A percentile compares a stretch with the other conserved stretches of the same genome.
Evolutionary conservation across 2,329 filamentous ascomycete species (phyloP).

Genomic region (Sarocladiaceae sp.): DNA sequence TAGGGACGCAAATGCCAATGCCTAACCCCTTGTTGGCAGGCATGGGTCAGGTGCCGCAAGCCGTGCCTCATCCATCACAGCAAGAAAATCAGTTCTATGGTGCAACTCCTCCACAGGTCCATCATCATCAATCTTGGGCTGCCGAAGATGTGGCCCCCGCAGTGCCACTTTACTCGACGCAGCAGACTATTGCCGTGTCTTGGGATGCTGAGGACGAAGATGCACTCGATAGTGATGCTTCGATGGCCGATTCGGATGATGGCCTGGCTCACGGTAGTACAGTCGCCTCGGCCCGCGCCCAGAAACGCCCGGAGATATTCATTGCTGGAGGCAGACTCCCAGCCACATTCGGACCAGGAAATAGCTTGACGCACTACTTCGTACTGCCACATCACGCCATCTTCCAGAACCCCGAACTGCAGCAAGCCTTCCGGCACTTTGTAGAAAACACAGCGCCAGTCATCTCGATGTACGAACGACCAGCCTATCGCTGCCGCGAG

Average conservation of each 20-base stretch:
- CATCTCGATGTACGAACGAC: slow-evolving; percentile 81
- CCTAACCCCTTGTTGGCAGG: slow-evolving; percentile 4
- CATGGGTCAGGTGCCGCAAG: no score
- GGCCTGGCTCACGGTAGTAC: slow-evolving; percentile 26
- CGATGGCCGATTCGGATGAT: slow-evolving; percentile 56
- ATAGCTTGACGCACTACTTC: slow-evolving; percentile 18
- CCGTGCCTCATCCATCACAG: no score
- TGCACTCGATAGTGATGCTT: slow-evolving; percentile 49
- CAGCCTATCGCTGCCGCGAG: slow-evolving; percentile 61
- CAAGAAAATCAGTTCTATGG: no score
- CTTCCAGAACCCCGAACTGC: not conserved
- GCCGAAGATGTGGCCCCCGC: not conserved
- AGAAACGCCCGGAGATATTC: not conserved
- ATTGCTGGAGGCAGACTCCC: slow-evolving; percentile 27
- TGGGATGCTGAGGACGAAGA: not conserved
- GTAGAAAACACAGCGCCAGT: slow-evolving; percentile 80
- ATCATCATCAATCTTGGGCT: not conserved
- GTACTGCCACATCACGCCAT: not conserved
- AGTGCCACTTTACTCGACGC: not conserved
- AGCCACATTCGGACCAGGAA: not conserved
- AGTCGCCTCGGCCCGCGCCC: slow-evolving; percentile 12
- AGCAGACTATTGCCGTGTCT: not conserved
- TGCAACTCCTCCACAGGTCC: no score
- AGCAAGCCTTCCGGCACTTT: slow-evolving; percentile 76
- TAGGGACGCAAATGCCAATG: not conserved